Evolutionary conservation across 78 protist genomes (phyloP).

Genomic region (Fonticula alba): DNA sequence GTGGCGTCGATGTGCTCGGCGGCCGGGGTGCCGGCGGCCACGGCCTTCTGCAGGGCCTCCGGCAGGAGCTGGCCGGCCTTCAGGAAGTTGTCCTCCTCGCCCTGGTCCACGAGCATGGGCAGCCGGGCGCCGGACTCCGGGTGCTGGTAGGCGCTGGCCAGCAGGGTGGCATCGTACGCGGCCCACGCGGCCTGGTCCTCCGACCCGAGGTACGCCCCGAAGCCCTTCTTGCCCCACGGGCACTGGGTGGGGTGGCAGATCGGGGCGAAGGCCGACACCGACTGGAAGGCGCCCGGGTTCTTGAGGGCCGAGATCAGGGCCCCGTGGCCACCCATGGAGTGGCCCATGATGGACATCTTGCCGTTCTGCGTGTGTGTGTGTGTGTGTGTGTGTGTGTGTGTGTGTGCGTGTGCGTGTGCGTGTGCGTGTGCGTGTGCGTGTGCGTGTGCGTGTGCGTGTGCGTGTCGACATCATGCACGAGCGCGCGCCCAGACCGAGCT

Average conservation of each 20-base stretch:
- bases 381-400: too few species aligned
- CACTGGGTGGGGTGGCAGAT: conserved; percentile 54
- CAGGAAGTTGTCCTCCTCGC: conserved; percentile 32
- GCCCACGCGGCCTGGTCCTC: conserved; percentile 19
- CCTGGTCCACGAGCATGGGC: conserved; percentile 48
- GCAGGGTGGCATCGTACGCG: conserved; percentile 27
- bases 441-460: too few species aligned
- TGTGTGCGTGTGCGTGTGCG: too few species aligned
- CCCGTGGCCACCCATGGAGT: conserved; percentile 87
- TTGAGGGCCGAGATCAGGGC: conserved; percentile 44
- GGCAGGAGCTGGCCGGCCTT: conserved; percentile 10
- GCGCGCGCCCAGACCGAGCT: neutral
- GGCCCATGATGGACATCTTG: conserved; percentile 7
- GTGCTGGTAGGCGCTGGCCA: conserved; percentile 11
- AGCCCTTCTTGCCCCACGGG: conserved; percentile 50
- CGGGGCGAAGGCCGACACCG: conserved; percentile 77
- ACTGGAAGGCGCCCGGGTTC: conserved; percentile 26
- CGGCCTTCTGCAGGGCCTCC: conserved; percentile 4
- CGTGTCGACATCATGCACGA: neutral
- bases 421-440: too few species aligned
- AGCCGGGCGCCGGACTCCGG: conserved; percentile 18
- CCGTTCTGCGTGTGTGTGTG: too few species aligned
- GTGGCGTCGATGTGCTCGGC: too few species aligned
- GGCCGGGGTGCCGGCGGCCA: neutral
- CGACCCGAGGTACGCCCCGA: conserved; percentile 53